Base-by-base conservation (phyloP, 805 yeast genomes). In the Zygoascus tannicola region DNA sequence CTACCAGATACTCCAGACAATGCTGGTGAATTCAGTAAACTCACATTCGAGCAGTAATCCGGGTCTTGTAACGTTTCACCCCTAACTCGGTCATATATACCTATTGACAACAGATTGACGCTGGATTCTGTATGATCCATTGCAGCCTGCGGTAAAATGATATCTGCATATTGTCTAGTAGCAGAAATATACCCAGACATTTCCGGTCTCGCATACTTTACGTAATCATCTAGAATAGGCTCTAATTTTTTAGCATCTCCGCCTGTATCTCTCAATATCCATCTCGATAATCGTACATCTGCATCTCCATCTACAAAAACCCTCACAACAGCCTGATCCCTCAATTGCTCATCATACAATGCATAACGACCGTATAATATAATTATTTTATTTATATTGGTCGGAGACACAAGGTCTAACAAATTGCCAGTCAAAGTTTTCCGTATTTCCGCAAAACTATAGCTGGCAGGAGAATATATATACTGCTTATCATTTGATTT, bases 301-400 rank as follows among this genome's bases (percentile, higher is more conserved):
- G 90, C 78, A 61, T 88, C 97, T 49, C 86, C 74, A 51, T 85
- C 92, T 14, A 88, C 70, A 53, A 81, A 88, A 2, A 88, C 76
- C 56, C 77, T 81, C 50, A 87, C 67, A 1, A 76, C 68, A 0
- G 88, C 79, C 55, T 72, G 48, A 8, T 66, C 65, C 30, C 83
- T 63, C 8, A 88, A 60, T 16, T 66, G 66, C 37, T 65, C 63
- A 57, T 85, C 80, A 56, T 76, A 82, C 20, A 88, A 67, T 0
- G 95, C 90, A 56, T 88, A 88, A 16, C 81, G 65, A 2, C 97
- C 97, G 19, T 40, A 50, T 16, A 45, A 46, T 62, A 22, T 44
- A 38, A 41, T 43, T 14, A 45, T 51, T 10, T 4, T 49, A 3
- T 15, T 33, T 15, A 16, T 21, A 22, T 14, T 62, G 40, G n/a